Percentiles rank a stretch among this genome's conserved stretches.
phyloP scores from a whole-genome alignment of 495 filamentous ascomycete genomes.

The Podospora bellae-mahoneyi region DNA sequence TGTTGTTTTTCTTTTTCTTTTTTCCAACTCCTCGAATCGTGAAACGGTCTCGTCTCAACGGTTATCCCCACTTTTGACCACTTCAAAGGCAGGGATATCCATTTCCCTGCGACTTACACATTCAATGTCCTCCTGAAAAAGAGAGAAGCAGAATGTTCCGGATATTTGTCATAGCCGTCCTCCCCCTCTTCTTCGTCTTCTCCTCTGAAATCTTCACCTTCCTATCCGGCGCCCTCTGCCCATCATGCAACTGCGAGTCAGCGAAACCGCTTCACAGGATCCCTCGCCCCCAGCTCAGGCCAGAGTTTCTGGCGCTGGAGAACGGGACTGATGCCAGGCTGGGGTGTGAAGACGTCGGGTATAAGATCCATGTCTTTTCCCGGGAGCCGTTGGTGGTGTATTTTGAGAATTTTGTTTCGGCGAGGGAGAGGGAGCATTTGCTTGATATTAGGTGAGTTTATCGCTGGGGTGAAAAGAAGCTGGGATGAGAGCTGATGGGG shows the following conservation, averaged over 20 bases:
- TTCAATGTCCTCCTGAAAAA: not conserved
- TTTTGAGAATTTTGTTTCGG: slow-evolving; percentile 43
- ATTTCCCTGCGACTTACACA: not conserved
- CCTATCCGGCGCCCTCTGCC: slow-evolving; percentile 13
- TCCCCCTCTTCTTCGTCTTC: slow-evolving; percentile 29
- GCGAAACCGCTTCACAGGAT: slow-evolving; percentile 30
- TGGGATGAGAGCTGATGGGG: slow-evolving; percentile 10
- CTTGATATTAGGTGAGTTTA: slow-evolving; percentile 41
- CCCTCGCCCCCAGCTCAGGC: slow-evolving; percentile 40
- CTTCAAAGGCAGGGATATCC: not conserved
- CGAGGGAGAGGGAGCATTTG: slow-evolving; percentile 37
- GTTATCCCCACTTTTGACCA: not conserved
- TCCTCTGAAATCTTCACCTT: slow-evolving; percentile 26
- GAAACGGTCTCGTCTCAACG: not conserved
- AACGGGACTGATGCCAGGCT: slow-evolving; percentile 22
- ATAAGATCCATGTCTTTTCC: slow-evolving; percentile 41
- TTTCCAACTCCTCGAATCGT: not conserved
- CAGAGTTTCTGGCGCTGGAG: slow-evolving; percentile 44
- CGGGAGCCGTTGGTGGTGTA: slow-evolving; percentile 46
- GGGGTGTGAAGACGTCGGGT: slow-evolving; percentile 33
- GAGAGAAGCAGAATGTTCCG: slow-evolving; percentile 23
- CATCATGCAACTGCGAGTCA: slow-evolving; percentile 6
- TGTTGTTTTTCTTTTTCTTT: not conserved
- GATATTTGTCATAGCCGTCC: slow-evolving; percentile 25
- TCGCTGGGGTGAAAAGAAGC: not conserved